Evolutionary conservation across 345 rosid genomes (phyloP), one percentile per base, ranked within the genome.

Genomic region (Bretschneidera sinensis): DNA sequence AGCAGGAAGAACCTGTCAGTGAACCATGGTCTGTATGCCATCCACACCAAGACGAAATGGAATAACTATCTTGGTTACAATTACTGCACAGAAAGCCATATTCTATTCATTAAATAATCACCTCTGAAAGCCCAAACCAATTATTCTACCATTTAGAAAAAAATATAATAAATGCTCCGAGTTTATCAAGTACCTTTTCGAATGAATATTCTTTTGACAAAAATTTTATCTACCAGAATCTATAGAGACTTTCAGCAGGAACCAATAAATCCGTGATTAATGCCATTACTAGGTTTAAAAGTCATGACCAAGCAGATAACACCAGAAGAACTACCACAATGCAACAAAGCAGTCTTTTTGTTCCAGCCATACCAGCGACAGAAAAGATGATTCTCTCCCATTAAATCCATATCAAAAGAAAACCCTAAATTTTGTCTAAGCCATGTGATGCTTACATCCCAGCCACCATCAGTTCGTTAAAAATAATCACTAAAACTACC

Each of bases 1-100:
- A 68, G 47, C 52, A 21, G 17, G 53, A 55, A 14, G 61, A 68
- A 85, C 98, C 96, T 71, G 96, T 89, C 58, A 92, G 74, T 51
- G 92, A 92, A 53, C 89, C 92, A 54, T 87, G 87, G 80, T 92
- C 98, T 19, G 94, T 85, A 60, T 92, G 98, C 97, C 97, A 92
- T 58, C 98, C 98, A 55, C 97, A 92, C 98, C 98, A 92, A 67
- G 91, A 85, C 39, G 97, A 89, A 64, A 78, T 71, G 25, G 86
- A 77, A 51, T 79, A 85, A 22, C 62, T 70, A 72, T 77, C 75
- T 73, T 68, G 75, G 6, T 22, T 59, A 71, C n/a, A 17, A 53
- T 78, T 59, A 61, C 97, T 86, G 86, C 64, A 81, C 50, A 1
- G 19, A 34, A 5, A 45, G n/a, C 9, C 35, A 31, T 31, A 19